These are phyloP conservation scores for Diaporthe sp. DNA, from an alignment of 2,329 filamentous ascomycete genomes.

Conservation along the genomic window DNA sequence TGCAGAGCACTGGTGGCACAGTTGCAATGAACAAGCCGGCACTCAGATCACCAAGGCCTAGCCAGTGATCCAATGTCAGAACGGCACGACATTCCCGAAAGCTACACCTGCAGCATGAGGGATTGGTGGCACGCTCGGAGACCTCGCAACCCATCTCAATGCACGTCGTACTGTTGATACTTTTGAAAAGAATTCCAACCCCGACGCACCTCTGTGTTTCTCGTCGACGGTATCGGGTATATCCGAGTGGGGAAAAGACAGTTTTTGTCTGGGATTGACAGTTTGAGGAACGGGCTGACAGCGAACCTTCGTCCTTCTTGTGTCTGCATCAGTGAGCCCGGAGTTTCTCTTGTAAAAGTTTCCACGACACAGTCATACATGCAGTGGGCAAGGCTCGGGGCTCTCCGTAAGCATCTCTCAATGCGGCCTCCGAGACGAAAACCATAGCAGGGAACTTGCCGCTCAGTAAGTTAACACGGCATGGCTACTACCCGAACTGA, in stretches of 20 bases:
- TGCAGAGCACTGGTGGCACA: not conserved
- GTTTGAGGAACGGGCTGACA: not conserved
- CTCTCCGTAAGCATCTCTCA: not conserved
- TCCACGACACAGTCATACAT: not conserved
- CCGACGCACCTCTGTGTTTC: not conserved
- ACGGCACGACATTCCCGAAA: not conserved
- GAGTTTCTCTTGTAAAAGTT: not conserved
- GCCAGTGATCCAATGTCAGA: not conserved
- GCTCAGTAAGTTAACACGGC: not conserved
- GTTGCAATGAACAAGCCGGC: not conserved
- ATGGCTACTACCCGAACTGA: not conserved
- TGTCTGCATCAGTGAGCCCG: not conserved
- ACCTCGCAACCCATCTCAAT: not conserved
- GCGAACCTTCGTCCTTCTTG: not conserved
- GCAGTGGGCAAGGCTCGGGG: not conserved
- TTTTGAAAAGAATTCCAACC: not conserved
- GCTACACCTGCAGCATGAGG: not conserved
- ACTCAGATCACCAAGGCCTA: not conserved
- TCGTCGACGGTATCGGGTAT: not conserved
- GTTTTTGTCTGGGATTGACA: not conserved
- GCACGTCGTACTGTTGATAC: not conserved
- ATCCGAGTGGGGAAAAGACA: not conserved
- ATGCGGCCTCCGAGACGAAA: not conserved
- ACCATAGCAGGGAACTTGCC: no score
- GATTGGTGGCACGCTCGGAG: not conserved